Conservation (phyloP, 768 basidiomycete genomes). For the Russula compacta region DNA sequence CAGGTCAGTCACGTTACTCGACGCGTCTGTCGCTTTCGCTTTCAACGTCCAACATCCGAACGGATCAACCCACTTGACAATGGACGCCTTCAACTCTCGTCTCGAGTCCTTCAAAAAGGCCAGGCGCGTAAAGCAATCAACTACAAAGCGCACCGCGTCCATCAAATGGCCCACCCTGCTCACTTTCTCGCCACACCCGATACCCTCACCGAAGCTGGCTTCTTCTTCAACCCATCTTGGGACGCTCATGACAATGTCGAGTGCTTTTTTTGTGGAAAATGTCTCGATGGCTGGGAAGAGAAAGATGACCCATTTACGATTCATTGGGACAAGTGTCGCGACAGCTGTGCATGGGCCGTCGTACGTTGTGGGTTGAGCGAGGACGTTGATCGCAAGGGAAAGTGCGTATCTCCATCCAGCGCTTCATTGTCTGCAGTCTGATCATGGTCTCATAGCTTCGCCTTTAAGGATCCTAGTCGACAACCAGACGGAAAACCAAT, state of each 20-base stretch:
- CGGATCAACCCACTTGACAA: not conserved
- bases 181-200: conserved; percentile 60
- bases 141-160: conserved; percentile 35
- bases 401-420: conserved; percentile 33
- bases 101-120: conserved; percentile 61
- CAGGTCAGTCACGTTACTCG: conserved; percentile 6
- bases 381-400: conserved; percentile 49
- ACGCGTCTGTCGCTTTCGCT: not conserved
- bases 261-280: conserved; percentile 79
- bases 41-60: not conserved
- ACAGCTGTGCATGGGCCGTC: conserved; percentile 72
- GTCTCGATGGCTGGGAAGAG: conserved; percentile 76
- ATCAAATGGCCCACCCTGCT: conserved; percentile 66
- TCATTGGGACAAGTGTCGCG: conserved; percentile 61
- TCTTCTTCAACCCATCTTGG: conserved; percentile 67
- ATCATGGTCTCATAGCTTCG: conserved; percentile 37
- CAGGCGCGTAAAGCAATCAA: conserved; percentile 47
- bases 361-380: conserved; percentile 60
- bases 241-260: conserved; percentile 66
- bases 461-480: conserved; percentile 48
- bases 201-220: conserved; percentile 80
- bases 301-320: conserved; percentile 81
- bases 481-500: conserved; percentile 58
- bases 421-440: not conserved
- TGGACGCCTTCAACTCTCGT: conserved; percentile 28